These are phyloP conservation scores for Phialemonium atrogriseum DNA, from an alignment of 2,329 filamentous ascomycete genomes.

Conservation along the genomic window DNA sequence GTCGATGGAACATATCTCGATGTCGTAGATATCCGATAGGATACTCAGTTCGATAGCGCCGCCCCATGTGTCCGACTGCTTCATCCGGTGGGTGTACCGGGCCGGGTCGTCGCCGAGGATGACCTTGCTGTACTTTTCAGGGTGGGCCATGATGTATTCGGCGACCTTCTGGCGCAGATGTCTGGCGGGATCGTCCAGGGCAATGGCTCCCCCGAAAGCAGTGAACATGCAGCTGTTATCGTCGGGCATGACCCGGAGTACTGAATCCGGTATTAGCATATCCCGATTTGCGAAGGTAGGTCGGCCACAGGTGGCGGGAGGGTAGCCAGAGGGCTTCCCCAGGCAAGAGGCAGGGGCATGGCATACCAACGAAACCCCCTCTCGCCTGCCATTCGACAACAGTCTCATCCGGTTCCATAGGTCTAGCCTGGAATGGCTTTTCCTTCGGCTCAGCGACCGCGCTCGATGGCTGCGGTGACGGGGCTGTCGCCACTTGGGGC, in stretches of 20 bases:
- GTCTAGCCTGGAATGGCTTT: slow-evolving; percentile 20
- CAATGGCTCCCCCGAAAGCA: slow-evolving; percentile 58
- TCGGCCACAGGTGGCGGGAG: slow-evolving; percentile 22
- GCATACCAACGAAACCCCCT: slow-evolving; percentile 41
- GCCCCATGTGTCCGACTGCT: slow-evolving; percentile 76
- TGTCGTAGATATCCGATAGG: slow-evolving; percentile 72
- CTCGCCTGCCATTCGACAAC: slow-evolving; percentile 40
- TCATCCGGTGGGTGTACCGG: slow-evolving; percentile 76
- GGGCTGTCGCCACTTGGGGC: slow-evolving; percentile 7
- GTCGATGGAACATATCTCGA: slow-evolving; percentile 80
- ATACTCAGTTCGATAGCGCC: slow-evolving; percentile 86
- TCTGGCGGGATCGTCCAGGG: slow-evolving; percentile 13
- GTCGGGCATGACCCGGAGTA: slow-evolving; percentile 90
- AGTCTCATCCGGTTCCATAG: slow-evolving; percentile 31
- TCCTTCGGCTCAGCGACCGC: slow-evolving; percentile 10
- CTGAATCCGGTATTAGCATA: slow-evolving; percentile 38
- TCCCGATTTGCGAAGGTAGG: no score
- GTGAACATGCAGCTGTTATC: slow-evolving; percentile 95
- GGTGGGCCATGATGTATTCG: slow-evolving; percentile 65
- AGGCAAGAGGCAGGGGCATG: not conserved
- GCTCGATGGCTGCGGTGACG: slow-evolving; percentile 4
- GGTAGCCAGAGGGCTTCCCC: slow-evolving; percentile 5
- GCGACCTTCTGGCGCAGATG: slow-evolving; percentile 72
- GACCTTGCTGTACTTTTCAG: slow-evolving; percentile 64
- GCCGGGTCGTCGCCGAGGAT: slow-evolving; percentile 66